Base-by-base conservation (phyloP, 352 stramenopile species). In the Phytophthora crassamura region DNA sequence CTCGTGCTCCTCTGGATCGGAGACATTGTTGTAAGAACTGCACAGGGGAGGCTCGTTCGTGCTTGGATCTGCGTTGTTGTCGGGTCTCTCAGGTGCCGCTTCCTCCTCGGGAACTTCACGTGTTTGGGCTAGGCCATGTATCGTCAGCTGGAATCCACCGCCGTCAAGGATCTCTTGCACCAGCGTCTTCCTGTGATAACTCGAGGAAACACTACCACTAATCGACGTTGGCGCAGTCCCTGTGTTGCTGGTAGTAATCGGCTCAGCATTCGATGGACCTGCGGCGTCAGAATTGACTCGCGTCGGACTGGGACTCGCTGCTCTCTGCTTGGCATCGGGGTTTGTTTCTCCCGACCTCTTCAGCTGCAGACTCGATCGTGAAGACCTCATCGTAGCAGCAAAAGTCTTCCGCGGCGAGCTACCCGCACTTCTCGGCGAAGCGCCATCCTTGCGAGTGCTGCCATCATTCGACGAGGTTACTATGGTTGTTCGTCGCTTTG, bases 91-190 rank as follows among this genome's bases (percentile, higher is more conserved):
- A 33, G 36, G 15, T 28, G 7, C 12, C 47, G 22, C 4, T 28
- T 28, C 22, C 22, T 28, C 22, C 22, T 28, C 22, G 22, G 22
- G 22, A 28, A 28, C 22, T 28, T 28, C 22, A 28, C 2, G 22
- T 28, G 22, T 28, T 28, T 4, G 2, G 22, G 22, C 22, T 28
- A 60, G 33, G 25, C 48, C 60, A 50, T 51, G n/a, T 18, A 67
- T 67, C 8, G 41, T 56, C 2, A 54, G 35, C 5, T n/a, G 38
- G 12, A 70, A 22, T 8, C 38, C 53, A 28, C 54, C 39, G 0
- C 46, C 42, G 45, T 56, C 54, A 7, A 74, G 9, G n/a, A 70
- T 59, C 30, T 70, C 66, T 14, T 59, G 33, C 16, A 70, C 66
- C 16, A 70, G 18, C 8, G 55, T 74, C 16, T 66, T 77, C 15